Evolutionary conservation across 768 basidiomycete species (phyloP), one percentile per base, ranked within the genome.

Genomic region (Russula dissimulans): DNA sequence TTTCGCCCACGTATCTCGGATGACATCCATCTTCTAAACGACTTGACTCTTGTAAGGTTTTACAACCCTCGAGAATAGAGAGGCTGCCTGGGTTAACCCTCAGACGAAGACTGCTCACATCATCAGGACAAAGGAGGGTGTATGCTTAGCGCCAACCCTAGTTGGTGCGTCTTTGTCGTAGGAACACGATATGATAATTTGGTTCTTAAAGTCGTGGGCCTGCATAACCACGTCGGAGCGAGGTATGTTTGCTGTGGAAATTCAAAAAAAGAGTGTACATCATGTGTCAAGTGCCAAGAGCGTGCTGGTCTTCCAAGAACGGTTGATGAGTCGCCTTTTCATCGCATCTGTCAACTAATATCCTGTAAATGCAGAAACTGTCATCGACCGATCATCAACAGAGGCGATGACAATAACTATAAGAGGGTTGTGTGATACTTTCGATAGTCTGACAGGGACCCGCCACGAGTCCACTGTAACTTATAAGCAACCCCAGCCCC

Each of bases 81-180:
- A 95, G 67, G 95, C 95, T 29, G 94, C 91, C 8, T 98, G 97
- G 95, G 76, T 97, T 54, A 86, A 97, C 71, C 86, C 92, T 6
- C 77, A 70, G 41, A 91, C 89, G 15, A 87, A 88, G 70, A 81
- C 75, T 54, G 81, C 86, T 8, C 91, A 97, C 72, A 85, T 76
- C 69, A 93, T 99, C 64, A 79, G 92, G 57, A 95, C 95, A 3
- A 86, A 86, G 69, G 79, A 83, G 29, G 97, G 95, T 14, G 77
- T 89, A 32, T 95, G 91, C 71, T 67, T 83, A 12, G 85, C 94
- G 9, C 86, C 87, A 15, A 90, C 81, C 7, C 79, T 95, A 47
- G 78, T 93, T 56, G 95, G 92, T 5, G 95, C 95, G 8, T 91
- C 89, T n/a, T 72, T 99, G 67, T 97, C 95, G 65, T 65, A 65